These are phyloP conservation scores for Aphanoascus verrucosus DNA, from an alignment of 2,329 filamentous ascomycete genomes.

Conservation along the genomic window DNA sequence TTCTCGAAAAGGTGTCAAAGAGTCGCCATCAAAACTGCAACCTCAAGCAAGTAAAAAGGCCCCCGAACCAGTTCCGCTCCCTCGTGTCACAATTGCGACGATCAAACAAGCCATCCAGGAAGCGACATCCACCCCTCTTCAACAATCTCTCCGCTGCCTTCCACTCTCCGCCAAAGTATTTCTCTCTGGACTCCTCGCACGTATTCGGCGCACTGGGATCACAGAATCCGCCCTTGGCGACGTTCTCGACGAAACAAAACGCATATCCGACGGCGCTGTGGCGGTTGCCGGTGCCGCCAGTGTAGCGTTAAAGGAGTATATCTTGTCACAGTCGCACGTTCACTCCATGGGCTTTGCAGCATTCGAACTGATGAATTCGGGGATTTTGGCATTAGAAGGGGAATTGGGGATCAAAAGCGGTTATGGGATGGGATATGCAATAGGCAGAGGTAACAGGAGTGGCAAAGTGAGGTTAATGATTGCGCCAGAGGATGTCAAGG, in stretches of 20 bases:
- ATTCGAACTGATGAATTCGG: conserved; percentile 73
- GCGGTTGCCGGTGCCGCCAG: conserved; percentile 43
- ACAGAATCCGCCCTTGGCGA: conserved; percentile 82
- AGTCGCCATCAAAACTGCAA: background rate
- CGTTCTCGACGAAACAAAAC: conserved; percentile 73
- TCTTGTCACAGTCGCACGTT: conserved; percentile 43
- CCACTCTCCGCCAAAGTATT: conserved; percentile 76
- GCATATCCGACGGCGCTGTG: conserved; percentile 43
- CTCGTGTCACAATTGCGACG: conserved; percentile 77
- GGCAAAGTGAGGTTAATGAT: conserved; percentile 79
- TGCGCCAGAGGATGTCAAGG: conserved; percentile 79
- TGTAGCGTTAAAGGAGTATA: conserved; percentile 48
- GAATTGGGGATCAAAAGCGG: conserved; percentile 21
- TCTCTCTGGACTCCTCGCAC: conserved; percentile 67
- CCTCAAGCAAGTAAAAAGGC: background rate
- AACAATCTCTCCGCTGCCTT: conserved; percentile 74
- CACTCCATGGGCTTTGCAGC: conserved; percentile 60
- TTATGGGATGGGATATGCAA: conserved; percentile 34
- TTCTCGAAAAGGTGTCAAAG: background rate
- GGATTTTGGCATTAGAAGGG: conserved; percentile 69
- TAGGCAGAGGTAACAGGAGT: conserved; percentile 65
- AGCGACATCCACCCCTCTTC: conserved; percentile 82
- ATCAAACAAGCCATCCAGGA: conserved; percentile 93
- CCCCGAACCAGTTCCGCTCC: conserved; percentile 23
- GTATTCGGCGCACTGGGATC: conserved; percentile 71